Evolutionary conservation across 805 yeast genomes (phyloP), one percentile per base, ranked within the genome.

Genomic region (Lipomyces yamanashiensis): DNA sequence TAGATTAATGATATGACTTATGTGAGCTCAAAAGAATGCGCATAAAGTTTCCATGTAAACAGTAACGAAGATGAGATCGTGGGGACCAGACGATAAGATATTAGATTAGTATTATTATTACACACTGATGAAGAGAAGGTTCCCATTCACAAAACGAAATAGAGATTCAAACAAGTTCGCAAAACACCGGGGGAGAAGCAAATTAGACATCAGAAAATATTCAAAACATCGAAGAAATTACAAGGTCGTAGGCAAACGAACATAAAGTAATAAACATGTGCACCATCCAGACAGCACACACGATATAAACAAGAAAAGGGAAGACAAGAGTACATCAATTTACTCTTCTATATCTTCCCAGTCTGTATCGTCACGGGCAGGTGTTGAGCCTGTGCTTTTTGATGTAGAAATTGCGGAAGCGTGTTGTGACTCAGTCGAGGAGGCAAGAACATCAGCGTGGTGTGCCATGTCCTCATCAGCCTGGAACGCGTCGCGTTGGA

Each of bases 291-390:
- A 36, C 28, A 19, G 36, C 21, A 17, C 12, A 37, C n/a, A 17
- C 45, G 10, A 21, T 28, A 23, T 15, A 40, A 15, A 47, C 19
- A 56, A 47, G 36, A 56, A 39, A 10, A 17, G 15, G 28, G 7
- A 54, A 12, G 34, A 13, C 28, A 41, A 33, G 21, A 36, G 40
- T 9, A 33, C 41, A 55, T 44, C 23, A 37, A 39, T 39, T 34
- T 23, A 40, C 57, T 53, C 65, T 5, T 58, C 59, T 21, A 62
- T 54, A 40, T 62, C 66, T 58, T 62, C 66, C 66, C 66, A 74
- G 28, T 28, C 28, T 28, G 74, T 78, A 2, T 70, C 77, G 2
- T 66, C 70, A n/a, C 70, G 72, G 5, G 67, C 71, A 13, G 28
- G 28, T 28, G 5, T 28, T 28, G 28, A 28, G 28, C 28, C 28